A percentile compares a stretch with the other conserved stretches of the same genome.
Evolutionary conservation across 148 eudicot genomes (phyloP).

Genomic region (Dysphania ambrosioides): DNA sequence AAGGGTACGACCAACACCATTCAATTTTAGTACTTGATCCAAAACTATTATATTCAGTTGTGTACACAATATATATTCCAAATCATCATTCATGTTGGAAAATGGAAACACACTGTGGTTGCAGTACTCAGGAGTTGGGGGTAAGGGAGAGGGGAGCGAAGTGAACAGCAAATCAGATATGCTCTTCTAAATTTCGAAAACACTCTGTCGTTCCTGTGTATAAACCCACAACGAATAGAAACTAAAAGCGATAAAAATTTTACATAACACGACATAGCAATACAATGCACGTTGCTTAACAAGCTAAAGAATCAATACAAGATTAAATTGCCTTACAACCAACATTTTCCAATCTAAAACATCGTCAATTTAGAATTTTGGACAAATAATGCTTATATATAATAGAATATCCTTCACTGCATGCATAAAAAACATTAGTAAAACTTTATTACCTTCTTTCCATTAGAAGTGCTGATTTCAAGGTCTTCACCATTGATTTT

Average conservation of each 20-base stretch:
- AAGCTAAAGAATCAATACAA: too few relatives aligned
- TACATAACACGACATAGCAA: neutral
- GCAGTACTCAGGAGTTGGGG: neutral
- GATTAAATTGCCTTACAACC: too few relatives aligned
- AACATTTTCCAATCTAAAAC: neutral
- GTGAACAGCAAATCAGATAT: constrained; percentile 1
- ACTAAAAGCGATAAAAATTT: neutral
- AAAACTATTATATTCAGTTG: too few relatives aligned
- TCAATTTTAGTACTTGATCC: neutral
- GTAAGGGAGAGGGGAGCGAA: neutral
- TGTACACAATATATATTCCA: neutral
- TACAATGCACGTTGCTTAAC: neutral
- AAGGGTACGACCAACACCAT: neutral
- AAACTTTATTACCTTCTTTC: constrained; percentile 37
- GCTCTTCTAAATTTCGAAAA: constrained; percentile 6
- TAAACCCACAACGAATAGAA: neutral
- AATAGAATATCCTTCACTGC: neutral
- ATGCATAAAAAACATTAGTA: too few relatives aligned
- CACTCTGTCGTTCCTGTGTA: too few relatives aligned
- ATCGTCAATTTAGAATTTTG: neutral
- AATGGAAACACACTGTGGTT: neutral
- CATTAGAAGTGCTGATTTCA: constrained; percentile 38
- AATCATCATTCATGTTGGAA: neutral
- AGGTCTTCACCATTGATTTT: constrained; percentile 40
- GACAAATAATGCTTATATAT: neutral